Evolutionary conservation across 2,329 filamentous ascomycete genomes (phyloP), one percentile per base, ranked within the genome.

Genomic region (Tolypocladium nubicola): DNA sequence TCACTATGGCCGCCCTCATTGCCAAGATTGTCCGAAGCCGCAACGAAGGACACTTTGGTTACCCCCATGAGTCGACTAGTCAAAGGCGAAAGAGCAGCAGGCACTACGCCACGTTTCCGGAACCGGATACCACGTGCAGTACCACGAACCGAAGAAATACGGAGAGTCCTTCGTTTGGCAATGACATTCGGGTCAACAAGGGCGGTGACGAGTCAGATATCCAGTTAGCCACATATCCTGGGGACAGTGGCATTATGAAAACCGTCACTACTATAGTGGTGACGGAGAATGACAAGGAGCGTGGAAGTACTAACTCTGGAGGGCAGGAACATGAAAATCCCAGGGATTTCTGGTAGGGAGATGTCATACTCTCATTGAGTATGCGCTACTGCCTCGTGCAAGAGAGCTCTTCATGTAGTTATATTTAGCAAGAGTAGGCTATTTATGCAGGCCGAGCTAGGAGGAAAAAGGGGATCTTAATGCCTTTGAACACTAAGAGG

Each of bases 1-100:
- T 81, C 63, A 72, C 73, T 23, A 80, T 81, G 77, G 77, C 78
- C 35, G 73, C 75, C 30, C 72, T 81, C 30, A 80, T 81, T 56
- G 74, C 67, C 35, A 74, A 73, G 55, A 66, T 76, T 2, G 68
- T 59, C 53, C 40, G 39, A n/a, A 55, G 47, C 11, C 30, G 53
- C 2, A 54, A 50, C 19, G 30, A 52, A 2, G 19, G 21, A 11
- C 16, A 54, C n/a, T n/a, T 10, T 19, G 41, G 39, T 9, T 56
- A 58, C 23, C 10, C 45, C 4, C 21, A 52, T 16, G 43, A 43
- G 10, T 52, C 57, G 8, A 16, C 21, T 3, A 21, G 8, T 1
- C 3, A 2, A 1, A 21, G 52, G 16, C 37, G 30, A 30, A 35
- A 50, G 14, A 57, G 39, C 53, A n/a, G 50, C 35, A 23, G 21